Evolutionary conservation across 306 rosid genomes (phyloP).

Genomic region (Fragaria ananassa): DNA sequence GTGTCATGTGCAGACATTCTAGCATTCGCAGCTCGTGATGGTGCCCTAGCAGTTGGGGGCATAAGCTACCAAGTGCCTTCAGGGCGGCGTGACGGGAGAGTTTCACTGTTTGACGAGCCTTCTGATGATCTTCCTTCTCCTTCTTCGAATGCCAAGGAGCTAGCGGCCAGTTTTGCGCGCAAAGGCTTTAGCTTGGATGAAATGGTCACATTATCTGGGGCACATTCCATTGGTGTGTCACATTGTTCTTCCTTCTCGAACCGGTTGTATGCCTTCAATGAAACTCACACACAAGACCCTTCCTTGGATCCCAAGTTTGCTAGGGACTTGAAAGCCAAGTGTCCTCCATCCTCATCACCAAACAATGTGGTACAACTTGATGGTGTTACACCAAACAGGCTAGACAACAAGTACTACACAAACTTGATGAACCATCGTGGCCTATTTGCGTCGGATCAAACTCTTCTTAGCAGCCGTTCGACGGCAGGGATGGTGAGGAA

Average conservation of each 20-base stretch:
- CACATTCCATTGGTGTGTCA: slow-evolving; percentile 41
- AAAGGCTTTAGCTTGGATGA: slow-evolving; percentile 31
- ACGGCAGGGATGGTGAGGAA: slow-evolving; percentile 23
- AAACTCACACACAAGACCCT: slow-evolving; percentile 33
- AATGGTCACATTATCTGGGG: slow-evolving; percentile 45
- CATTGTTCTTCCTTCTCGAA: slow-evolving; percentile 33
- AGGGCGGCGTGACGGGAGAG: slow-evolving; percentile 31
- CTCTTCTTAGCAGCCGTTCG: slow-evolving; percentile 19
- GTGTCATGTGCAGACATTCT: slow-evolving; percentile 44
- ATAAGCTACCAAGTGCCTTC: slow-evolving; percentile 34
- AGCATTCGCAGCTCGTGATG: slow-evolving; percentile 41
- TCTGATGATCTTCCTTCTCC: slow-evolving; percentile 1
- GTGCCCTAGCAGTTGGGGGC: slow-evolving; percentile 25
- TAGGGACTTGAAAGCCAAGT: slow-evolving; percentile 23
- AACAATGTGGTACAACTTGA: slow-evolving; percentile 21
- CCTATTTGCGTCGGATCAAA: slow-evolving; percentile 29
- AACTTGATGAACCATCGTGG: slow-evolving; percentile 24
- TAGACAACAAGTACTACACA: slow-evolving; percentile 24
- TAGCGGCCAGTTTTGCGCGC: neutral
- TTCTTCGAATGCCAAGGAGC: slow-evolving; percentile 19
- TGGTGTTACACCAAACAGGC: slow-evolving; percentile 16
- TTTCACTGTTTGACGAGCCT: slow-evolving; percentile 26
- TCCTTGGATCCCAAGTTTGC: slow-evolving; percentile 30
- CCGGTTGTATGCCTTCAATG: slow-evolving; percentile 27
- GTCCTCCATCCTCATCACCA: slow-evolving; percentile 10